These are phyloP conservation scores for Dioscorea zingiberensis DNA, from an alignment of 106 monocot genomes.

Conservation along the genomic window DNA sequence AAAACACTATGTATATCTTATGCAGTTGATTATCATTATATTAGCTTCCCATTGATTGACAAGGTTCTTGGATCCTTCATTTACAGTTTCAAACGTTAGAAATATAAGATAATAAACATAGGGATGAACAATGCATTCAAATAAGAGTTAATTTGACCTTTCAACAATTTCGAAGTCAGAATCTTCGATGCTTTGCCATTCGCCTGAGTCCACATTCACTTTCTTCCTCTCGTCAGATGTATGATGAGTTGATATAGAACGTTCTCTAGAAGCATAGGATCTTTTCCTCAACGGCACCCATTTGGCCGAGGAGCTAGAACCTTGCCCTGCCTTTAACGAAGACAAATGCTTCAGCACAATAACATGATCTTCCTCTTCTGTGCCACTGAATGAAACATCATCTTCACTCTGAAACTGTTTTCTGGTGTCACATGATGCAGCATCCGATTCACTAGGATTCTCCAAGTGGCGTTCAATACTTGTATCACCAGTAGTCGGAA, in stretches of 20 bases:
- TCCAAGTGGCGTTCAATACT: constrained; percentile 24
- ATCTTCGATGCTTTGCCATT: constrained; percentile 23
- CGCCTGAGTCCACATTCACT: constrained; percentile 3
- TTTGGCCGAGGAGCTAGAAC: constrained; percentile 12
- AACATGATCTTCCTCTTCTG: constrained; percentile 9
- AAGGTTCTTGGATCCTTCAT: too few relatives aligned
- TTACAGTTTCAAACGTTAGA: too few relatives aligned
- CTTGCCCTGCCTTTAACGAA: constrained; percentile 12
- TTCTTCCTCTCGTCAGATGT: not conserved
- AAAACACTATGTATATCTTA: too few relatives aligned
- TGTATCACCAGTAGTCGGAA: constrained; percentile 2
- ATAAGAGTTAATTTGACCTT: not conserved
- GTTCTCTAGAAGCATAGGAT: not conserved
- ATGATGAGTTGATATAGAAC: not conserved
- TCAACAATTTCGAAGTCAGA: constrained; percentile 33
- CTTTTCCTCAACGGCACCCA: constrained; percentile 19
- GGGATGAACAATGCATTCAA: too few relatives aligned
- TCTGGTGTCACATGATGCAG: not conserved
- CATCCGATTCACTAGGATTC: constrained; percentile 22
- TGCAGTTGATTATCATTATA: too few relatives aligned
- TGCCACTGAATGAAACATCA: constrained; percentile 14
- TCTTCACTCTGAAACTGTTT: constrained; percentile 10
- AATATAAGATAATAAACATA: too few relatives aligned
- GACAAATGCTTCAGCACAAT: constrained; percentile 27
- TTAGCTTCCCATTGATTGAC: too few relatives aligned